phyloP scores from a whole-genome alignment of 2,329 filamentous ascomycete genomes.

The Trichoderma atroviride region DNA sequence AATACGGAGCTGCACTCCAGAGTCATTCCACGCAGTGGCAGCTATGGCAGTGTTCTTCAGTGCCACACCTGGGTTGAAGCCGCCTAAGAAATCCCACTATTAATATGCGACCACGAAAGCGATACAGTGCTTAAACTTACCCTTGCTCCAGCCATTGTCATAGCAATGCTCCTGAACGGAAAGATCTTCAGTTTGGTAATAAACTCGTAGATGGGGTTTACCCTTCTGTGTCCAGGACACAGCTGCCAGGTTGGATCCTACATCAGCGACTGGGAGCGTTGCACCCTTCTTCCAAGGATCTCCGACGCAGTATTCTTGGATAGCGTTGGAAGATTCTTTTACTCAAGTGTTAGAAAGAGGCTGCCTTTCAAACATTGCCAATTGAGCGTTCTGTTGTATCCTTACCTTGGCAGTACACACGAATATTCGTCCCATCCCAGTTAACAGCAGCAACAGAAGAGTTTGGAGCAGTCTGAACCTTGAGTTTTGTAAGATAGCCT shows the following conservation, averaged over 20 bases:
- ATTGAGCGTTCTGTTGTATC: background rate
- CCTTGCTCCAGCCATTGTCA: background rate
- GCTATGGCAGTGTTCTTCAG: background rate
- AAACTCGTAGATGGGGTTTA: background rate
- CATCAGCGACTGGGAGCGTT: conserved; percentile 6
- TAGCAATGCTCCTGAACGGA: conserved; percentile 4
- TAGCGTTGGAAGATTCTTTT: background rate
- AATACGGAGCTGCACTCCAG: background rate
- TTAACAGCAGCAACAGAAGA: conserved; percentile 15
- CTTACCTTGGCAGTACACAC: conserved; percentile 17
- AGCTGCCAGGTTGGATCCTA: conserved; percentile 9
- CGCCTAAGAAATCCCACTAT: background rate
- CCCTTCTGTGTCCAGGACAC: background rate
- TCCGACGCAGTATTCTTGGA: conserved; percentile 10
- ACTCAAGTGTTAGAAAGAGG: background rate
- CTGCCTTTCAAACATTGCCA: background rate
- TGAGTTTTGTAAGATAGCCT: background rate
- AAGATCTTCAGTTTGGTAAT: conserved; percentile 15
- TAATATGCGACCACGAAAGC: background rate
- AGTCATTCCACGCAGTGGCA: background rate
- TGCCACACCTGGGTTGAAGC: conserved; percentile 4
- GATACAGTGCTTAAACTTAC: background rate
- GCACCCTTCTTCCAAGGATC: conserved; percentile 6
- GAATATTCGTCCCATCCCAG: background rate
- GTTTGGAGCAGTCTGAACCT: background rate